phyloP scores from a whole-genome alignment of 164 flowering plant species.

The Vitis rupestris region DNA sequence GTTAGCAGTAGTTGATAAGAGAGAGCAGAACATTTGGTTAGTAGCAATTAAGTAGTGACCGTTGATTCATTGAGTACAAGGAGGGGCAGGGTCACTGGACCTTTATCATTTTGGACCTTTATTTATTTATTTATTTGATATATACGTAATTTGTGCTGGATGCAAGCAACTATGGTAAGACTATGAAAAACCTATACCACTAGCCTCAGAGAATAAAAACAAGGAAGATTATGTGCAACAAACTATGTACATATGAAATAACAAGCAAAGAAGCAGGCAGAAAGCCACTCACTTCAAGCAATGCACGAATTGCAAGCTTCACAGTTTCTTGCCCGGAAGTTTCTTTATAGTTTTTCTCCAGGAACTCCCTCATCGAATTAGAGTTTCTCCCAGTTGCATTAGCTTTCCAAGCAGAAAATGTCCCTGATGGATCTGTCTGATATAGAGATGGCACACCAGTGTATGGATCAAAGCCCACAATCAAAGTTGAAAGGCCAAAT shows the following conservation, averaged over 20 bases:
- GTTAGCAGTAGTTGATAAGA: too few species aligned
- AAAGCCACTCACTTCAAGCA: conserved; percentile 73
- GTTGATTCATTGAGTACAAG: too few species aligned
- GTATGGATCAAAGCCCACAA: conserved; percentile 95
- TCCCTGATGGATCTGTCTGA: conserved; percentile 98
- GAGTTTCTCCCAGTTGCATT: conserved; percentile 98
- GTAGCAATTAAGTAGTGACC: too few species aligned
- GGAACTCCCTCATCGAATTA: conserved; percentile 81
- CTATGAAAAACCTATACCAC: not conserved
- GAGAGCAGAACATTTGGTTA: too few species aligned
- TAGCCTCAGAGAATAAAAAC: not conserved
- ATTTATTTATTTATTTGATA: not conserved
- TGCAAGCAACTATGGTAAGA: not conserved
- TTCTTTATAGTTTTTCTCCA: conserved; percentile 95
- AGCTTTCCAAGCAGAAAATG: conserved; percentile 98
- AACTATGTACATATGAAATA: not conserved
- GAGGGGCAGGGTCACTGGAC: too few species aligned
- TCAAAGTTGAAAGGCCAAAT: conserved; percentile 93
- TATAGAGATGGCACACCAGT: conserved; percentile 81
- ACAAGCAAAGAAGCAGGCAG: not conserved
- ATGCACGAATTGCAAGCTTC: conserved; percentile 88
- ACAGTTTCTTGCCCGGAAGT: conserved; percentile 95
- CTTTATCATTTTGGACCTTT: too few species aligned
- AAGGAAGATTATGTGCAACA: not conserved
- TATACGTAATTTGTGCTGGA: not conserved